Conservation (phyloP, 192 early-diverging fungal species). For the Coemansia sp. region DNA sequence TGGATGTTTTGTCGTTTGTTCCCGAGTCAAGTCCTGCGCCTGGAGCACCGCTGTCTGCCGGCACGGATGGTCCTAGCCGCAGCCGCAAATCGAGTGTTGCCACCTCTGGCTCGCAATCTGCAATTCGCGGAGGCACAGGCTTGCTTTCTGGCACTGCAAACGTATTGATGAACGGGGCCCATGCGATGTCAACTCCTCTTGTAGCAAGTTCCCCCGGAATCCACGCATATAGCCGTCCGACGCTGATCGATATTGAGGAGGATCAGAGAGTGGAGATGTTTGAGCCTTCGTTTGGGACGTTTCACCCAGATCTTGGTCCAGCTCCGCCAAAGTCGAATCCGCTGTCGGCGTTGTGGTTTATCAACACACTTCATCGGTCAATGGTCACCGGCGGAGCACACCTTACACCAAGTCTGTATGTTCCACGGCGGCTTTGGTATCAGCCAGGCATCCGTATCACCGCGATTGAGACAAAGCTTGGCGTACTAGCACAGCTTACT, state of each 20-base stretch:
- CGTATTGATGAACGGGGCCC: slow-evolving; percentile 1
- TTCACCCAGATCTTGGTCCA: slow-evolving; percentile 44
- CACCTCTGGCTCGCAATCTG: slow-evolving; percentile 27
- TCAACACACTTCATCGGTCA: slow-evolving; percentile 49
- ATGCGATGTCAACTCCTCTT: not conserved
- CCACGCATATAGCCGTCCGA: slow-evolving; percentile 34
- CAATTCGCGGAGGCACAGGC: slow-evolving; percentile 8
- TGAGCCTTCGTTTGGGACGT: slow-evolving; percentile 54
- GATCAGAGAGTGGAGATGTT: slow-evolving; percentile 54
- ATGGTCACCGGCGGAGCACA: slow-evolving; percentile 51
- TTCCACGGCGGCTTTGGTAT: slow-evolving; percentile 56
- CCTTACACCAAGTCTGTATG: slow-evolving; percentile 47
- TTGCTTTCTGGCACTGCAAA: slow-evolving; percentile 8
- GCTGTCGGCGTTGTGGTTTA: slow-evolving; percentile 52
- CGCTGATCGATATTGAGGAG: slow-evolving; percentile 49
- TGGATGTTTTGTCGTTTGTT: slow-evolving; percentile 36
- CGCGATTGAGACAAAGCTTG: slow-evolving; percentile 55
- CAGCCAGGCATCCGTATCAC: slow-evolving; percentile 52
- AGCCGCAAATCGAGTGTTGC: slow-evolving; percentile 51
- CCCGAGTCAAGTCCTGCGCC: slow-evolving; percentile 31
- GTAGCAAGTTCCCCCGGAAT: slow-evolving; percentile 3
- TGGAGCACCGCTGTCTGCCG: slow-evolving; percentile 27
- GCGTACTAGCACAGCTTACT: slow-evolving; percentile 48
- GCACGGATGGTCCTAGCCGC: slow-evolving; percentile 26
- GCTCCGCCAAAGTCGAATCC: slow-evolving; percentile 50